A percentile compares a stretch with the other conserved stretches of the same genome.
These are phyloP conservation scores for Mucor circinelloides DNA, from an alignment of 371 early-diverging fungal species.

Conservation along the genomic window DNA sequence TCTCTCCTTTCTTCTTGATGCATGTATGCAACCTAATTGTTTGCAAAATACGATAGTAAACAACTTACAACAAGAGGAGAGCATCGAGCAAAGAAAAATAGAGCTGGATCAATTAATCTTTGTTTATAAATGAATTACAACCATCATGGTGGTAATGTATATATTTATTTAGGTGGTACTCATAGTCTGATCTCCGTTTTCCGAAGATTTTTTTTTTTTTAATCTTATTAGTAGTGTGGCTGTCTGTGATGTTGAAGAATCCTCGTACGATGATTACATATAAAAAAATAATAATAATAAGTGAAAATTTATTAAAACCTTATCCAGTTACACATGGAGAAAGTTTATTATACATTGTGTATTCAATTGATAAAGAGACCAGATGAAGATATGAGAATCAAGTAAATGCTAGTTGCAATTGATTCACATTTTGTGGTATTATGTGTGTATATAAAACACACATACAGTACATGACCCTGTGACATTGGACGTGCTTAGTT, in stretches of 20 bases:
- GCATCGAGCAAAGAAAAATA: not conserved
- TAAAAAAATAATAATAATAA: not conserved
- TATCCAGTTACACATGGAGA: not conserved
- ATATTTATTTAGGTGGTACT: not conserved
- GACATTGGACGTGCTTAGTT: slow-evolving; percentile 2
- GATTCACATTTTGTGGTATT: not conserved
- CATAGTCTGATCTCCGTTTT: not conserved
- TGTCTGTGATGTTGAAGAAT: not conserved
- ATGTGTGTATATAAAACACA: not conserved
- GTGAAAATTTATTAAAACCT: slow-evolving; percentile 1
- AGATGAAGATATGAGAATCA: not conserved
- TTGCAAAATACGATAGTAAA: not conserved
- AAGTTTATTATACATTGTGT: not conserved
- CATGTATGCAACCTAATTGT: not conserved
- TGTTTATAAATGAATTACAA: not conserved
- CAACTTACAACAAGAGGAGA: not conserved
- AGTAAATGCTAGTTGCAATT: not conserved
- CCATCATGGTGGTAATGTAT: not conserved
- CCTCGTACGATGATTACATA: not conserved
- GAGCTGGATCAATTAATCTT: not conserved
- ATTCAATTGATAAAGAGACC: not conserved
- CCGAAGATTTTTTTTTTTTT: not conserved
- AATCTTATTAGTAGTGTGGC: not conserved
- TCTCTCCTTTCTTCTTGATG: not conserved
- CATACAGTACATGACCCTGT: slow-evolving; percentile 1